A percentile compares a stretch with the other conserved stretches of the same genome.
Evolutionary conservation across 2,329 filamentous ascomycete genomes (phyloP).

Genomic region (Ampelomyces quisqualis): DNA sequence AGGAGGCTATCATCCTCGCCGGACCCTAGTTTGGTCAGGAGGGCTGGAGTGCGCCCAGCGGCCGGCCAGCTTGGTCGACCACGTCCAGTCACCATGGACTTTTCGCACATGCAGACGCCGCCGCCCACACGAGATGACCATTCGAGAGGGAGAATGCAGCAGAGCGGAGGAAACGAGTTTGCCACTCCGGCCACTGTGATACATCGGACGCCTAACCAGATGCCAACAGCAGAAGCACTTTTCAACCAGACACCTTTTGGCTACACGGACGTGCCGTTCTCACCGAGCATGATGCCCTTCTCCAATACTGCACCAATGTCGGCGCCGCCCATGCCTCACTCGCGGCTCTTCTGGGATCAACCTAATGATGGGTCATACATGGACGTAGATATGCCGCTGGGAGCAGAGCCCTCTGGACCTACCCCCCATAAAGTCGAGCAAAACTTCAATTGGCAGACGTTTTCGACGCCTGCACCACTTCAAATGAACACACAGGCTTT

Average conservation of each 20-base stretch:
- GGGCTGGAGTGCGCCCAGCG: constrained; percentile 7
- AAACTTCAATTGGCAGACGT: constrained; percentile 36
- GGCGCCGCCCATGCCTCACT: constrained; percentile 59
- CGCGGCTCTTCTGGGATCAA: constrained; percentile 43
- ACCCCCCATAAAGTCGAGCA: constrained; percentile 39
- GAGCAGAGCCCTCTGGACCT: constrained; percentile 38
- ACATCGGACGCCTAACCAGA: constrained; percentile 42
- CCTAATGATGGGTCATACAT: constrained; percentile 32
- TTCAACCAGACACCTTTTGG: constrained; percentile 47
- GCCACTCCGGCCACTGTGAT: constrained; percentile 45
- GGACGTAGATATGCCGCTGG: constrained; percentile 39
- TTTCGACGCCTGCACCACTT: constrained; percentile 28
- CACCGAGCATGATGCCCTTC: constrained; percentile 59
- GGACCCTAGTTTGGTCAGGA: constrained; percentile 39
- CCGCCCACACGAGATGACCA: constrained; percentile 60
- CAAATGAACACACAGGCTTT: constrained; percentile 41
- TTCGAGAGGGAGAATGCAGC: constrained; percentile 49
- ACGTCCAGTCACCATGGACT: constrained; percentile 41
- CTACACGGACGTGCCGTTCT: constrained; percentile 57
- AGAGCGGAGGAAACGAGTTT: constrained; percentile 29
- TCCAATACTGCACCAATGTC: constrained; percentile 54
- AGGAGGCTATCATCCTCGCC: constrained; percentile 61
- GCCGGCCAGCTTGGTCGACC: constrained; percentile 20
- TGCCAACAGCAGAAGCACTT: constrained; percentile 27
- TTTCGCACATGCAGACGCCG: constrained; percentile 60